phyloP scores from a whole-genome alignment of 805 yeast species.

The Ogataea kodamae region DNA sequence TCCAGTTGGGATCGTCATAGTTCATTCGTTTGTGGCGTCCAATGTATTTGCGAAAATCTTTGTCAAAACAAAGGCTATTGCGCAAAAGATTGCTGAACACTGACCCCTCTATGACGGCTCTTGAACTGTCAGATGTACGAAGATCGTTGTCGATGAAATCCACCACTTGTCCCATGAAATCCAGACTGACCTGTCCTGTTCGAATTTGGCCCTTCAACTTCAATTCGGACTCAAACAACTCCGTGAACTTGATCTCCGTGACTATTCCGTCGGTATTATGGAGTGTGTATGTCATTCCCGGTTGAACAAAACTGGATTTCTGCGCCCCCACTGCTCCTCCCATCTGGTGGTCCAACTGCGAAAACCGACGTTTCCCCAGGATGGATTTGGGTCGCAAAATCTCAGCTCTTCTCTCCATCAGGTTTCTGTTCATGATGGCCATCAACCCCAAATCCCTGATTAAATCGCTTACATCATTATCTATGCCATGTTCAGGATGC shows the following conservation, averaged over 20 bases:
- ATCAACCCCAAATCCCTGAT: slow-evolving; percentile 26
- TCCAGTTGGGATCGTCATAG: slow-evolving; percentile 20
- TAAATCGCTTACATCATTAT: slow-evolving; percentile 14
- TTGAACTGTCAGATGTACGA: slow-evolving; percentile 21
- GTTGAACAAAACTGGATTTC: slow-evolving; percentile 25
- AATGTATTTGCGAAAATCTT: slow-evolving; percentile 22
- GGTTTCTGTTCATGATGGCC: slow-evolving; percentile 26
- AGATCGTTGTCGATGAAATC: slow-evolving; percentile 31
- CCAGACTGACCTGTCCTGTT: slow-evolving; percentile 18
- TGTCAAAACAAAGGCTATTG: slow-evolving; percentile 28
- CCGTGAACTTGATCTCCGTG: slow-evolving; percentile 22
- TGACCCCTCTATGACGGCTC: slow-evolving; percentile 29
- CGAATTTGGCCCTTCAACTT: slow-evolving; percentile 23
- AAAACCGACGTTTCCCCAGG: slow-evolving; percentile 18
- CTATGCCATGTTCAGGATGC: slow-evolving; percentile 26
- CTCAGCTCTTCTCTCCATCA: slow-evolving; percentile 20
- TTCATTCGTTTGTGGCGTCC: slow-evolving; percentile 23
- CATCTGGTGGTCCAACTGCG: slow-evolving; percentile 13
- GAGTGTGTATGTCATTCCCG: slow-evolving; percentile 23
- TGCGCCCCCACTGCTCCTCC: slow-evolving; percentile 1
- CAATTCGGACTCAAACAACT: slow-evolving; percentile 14
- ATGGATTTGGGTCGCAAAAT: not conserved
- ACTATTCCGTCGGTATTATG: slow-evolving; percentile 12
- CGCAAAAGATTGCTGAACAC: slow-evolving; percentile 30
- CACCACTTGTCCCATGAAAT: slow-evolving; percentile 29